phyloP scores from a whole-genome alignment of 352 stramenopile species.

The Phytophthora cactorum region DNA sequence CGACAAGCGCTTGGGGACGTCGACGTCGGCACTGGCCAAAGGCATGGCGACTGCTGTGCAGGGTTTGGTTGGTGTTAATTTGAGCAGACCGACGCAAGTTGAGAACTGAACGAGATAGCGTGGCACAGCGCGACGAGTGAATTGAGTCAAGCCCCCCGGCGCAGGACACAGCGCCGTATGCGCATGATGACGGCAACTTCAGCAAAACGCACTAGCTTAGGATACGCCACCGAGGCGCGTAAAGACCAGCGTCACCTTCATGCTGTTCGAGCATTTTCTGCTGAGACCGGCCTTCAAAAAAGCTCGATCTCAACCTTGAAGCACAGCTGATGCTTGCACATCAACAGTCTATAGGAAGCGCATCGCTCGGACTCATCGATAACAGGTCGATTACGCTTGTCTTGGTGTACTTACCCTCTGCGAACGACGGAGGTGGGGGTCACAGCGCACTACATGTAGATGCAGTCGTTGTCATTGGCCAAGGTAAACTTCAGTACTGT shows the following conservation, averaged over 20 bases:
- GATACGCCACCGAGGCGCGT: background rate
- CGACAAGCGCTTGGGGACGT: slow-evolving; percentile 30
- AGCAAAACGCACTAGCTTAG: background rate
- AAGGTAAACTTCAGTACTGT: too few relatives aligned
- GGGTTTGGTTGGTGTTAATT: background rate
- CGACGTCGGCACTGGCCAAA: slow-evolving; percentile 11
- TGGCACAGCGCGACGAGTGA: background rate
- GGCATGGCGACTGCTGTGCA: background rate
- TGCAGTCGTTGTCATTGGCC: too few relatives aligned
- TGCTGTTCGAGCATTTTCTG: background rate
- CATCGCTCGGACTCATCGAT: background rate
- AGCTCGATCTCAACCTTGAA: background rate
- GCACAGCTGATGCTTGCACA: background rate
- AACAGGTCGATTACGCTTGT: too few relatives aligned
- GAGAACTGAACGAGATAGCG: background rate
- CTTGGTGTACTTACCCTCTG: too few relatives aligned
- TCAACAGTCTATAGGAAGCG: background rate
- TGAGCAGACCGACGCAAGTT: slow-evolving; percentile 7
- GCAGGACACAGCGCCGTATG: background rate
- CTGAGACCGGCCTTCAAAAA: background rate
- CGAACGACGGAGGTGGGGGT: too few relatives aligned
- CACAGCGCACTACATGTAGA: too few relatives aligned
- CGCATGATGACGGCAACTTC: background rate
- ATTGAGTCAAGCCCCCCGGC: background rate
- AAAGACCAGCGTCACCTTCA: background rate